Conservation (phyloP, 192 early-diverging fungal species). For the Podila horticola region DNA sequence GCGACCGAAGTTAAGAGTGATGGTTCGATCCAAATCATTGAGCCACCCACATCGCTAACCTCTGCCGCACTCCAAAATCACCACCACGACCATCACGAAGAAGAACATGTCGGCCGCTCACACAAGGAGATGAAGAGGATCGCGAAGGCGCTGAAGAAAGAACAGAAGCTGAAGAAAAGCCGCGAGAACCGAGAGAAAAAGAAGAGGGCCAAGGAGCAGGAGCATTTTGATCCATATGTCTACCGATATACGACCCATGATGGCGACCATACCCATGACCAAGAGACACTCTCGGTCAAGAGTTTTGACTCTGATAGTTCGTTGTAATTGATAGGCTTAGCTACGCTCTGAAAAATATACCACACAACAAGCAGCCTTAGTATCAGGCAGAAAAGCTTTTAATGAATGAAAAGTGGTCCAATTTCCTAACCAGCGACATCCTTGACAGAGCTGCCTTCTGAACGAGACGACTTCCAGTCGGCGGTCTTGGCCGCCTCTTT, state of each 20-base stretch:
- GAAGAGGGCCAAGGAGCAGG: not conserved
- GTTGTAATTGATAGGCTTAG: not conserved
- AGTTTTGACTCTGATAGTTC: conserved; percentile 20
- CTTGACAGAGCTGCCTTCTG: conserved; percentile 7
- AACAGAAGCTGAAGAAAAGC: not conserved
- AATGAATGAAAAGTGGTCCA: too few relatives aligned
- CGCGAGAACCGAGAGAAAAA: not conserved
- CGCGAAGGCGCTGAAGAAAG: conserved; percentile 23
- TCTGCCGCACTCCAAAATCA: not conserved
- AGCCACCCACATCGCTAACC: too few relatives aligned
- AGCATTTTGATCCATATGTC: not conserved
- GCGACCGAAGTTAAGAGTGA: too few relatives aligned
- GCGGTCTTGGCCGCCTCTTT: conserved; percentile 46
- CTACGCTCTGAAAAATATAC: too few relatives aligned
- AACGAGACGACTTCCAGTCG: conserved; percentile 25
- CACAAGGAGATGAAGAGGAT: conserved; percentile 29
- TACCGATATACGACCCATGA: conserved; percentile 1
- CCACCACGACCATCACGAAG: not conserved
- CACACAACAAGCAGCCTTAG: too few relatives aligned
- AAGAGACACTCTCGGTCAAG: conserved; percentile 25
- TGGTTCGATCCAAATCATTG: too few relatives aligned
- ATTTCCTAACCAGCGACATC: not conserved
- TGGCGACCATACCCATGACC: conserved; percentile 2
- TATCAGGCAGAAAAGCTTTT: too few relatives aligned
- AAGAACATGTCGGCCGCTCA: not conserved